phyloP scores from a whole-genome alignment of 139 green algal genomes.

The Eudorina sp. region DNA sequence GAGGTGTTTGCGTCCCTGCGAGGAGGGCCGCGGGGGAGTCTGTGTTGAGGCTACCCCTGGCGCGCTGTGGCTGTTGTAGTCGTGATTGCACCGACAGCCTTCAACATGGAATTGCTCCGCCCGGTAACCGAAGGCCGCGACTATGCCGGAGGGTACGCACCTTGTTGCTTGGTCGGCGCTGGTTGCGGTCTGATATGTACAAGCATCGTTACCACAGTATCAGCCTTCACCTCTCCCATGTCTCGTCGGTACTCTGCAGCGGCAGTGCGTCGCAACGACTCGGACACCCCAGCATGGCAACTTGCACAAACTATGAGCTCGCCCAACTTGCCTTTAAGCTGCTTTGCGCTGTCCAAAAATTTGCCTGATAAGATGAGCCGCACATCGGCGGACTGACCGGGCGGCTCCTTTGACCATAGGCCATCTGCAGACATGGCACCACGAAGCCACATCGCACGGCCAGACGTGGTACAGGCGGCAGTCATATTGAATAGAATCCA shows the following conservation, averaged over 20 bases:
- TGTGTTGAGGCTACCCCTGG: neutral
- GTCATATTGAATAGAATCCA: neutral
- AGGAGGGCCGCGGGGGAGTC: too few relatives aligned
- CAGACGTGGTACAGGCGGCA: neutral
- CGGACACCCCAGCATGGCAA: neutral
- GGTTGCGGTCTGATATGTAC: constrained; percentile 59
- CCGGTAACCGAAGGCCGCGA: neutral
- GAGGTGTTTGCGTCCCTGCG: constrained; percentile 15
- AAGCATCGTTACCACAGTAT: constrained; percentile 70
- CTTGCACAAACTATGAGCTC: neutral
- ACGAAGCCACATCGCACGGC: neutral
- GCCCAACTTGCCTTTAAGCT: constrained; percentile 53
- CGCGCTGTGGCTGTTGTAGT: neutral
- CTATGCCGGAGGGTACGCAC: constrained; percentile 10
- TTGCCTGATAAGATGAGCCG: constrained; percentile 69
- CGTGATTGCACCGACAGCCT: too few relatives aligned
- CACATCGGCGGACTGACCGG: constrained; percentile 45
- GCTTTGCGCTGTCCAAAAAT: constrained; percentile 57
- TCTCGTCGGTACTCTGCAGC: constrained; percentile 63
- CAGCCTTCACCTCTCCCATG: constrained; percentile 69
- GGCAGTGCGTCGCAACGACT: neutral
- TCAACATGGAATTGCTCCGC: too few relatives aligned
- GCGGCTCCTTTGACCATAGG: constrained; percentile 49
- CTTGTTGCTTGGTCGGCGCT: constrained; percentile 27
- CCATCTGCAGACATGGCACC: constrained; percentile 45